Base-by-base conservation (phyloP, 257 asterid genomes). In the Gentiana straminea region DNA sequence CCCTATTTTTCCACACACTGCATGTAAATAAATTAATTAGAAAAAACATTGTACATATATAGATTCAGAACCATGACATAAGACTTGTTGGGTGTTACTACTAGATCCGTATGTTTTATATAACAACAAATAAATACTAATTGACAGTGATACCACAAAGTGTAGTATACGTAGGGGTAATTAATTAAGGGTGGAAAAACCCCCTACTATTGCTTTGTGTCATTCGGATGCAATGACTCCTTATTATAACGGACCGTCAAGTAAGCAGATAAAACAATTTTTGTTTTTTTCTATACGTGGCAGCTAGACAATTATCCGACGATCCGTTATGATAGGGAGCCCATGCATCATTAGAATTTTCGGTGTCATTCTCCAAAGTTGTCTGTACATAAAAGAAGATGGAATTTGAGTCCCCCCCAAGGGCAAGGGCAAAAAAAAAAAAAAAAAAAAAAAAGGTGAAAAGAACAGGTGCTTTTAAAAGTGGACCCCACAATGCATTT, bases 351-450 rank as follows among this genome's bases (percentile, higher is more conserved):
- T 24, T 0, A 24, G 24, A 24, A 24, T 24, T 24, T 24, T 24
- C 24, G 24, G 24, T 24, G 24, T 24, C 24, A 24, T 24, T 24
- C 24, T 24, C 24, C 24, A 38, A 33, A 55, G 6, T 58, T 52
- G 53, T 1, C 48, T 43, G 64, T 13, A 48, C 36, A 35, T 53
- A 35, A 51, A 61, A 55, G 63, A 61, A 36, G 49, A 73, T 75
- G 83, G 91, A 84, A 84, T 84, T 79, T 77, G 81, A 81, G 67
- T 70, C 72, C 69, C 71, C 77, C 90, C 24, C 24, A 24, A 60
- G 75, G 70, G 81, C 79, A 60, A 61, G 7, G 41, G 62, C 53
- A 57, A 68, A 35, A 46, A 58, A 44, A 44, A 38, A 52, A 55
- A 56, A 57, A 32, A 39, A 49, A 33, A 55, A 15, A 66, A 41